These are phyloP conservation scores for Crithidia mellificae DNA, from an alignment of 208 protist genomes.

Conservation along the genomic window DNA sequence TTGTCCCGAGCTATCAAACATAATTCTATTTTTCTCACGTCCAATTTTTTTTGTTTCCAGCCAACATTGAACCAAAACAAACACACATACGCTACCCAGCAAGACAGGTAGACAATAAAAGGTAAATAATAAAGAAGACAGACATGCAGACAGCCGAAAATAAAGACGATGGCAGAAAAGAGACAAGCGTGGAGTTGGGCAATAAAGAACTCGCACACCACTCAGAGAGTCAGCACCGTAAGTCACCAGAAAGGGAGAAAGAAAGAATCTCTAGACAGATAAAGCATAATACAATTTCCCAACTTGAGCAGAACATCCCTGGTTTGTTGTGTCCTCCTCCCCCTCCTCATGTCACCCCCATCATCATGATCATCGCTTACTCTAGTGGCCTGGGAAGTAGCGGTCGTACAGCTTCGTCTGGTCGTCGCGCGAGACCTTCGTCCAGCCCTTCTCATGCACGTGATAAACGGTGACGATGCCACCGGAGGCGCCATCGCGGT, in stretches of 20 bases:
- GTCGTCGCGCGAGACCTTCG: constrained; percentile 94
- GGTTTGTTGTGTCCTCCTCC: too few species aligned
- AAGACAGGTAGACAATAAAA: constrained; percentile 4
- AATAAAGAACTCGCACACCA: too few species aligned
- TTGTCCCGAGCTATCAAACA: too few species aligned
- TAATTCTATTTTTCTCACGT: background rate
- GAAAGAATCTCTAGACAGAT: too few species aligned
- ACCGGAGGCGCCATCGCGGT: constrained; percentile 98
- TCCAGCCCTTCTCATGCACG: constrained; percentile 94
- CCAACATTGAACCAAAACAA: background rate
- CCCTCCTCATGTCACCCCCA: too few species aligned
- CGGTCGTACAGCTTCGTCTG: constrained; percentile 85
- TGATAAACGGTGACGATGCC: constrained; percentile 98
- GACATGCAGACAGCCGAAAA: background rate
- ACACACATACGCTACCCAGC: background rate
- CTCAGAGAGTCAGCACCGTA: too few species aligned
- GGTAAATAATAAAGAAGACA: background rate
- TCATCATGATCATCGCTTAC: background rate
- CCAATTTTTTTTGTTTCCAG: background rate
- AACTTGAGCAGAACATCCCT: too few species aligned
- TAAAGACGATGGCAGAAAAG: background rate
- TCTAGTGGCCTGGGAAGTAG: constrained; percentile 54
- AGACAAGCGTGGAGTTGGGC: too few species aligned
- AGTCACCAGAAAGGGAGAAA: too few species aligned
- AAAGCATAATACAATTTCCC: too few species aligned